A percentile compares a stretch with the other conserved stretches of the same genome.
Conservation (phyloP, 2,329 filamentous ascomycete genomes). For the Fusarium avenaceum region DNA sequence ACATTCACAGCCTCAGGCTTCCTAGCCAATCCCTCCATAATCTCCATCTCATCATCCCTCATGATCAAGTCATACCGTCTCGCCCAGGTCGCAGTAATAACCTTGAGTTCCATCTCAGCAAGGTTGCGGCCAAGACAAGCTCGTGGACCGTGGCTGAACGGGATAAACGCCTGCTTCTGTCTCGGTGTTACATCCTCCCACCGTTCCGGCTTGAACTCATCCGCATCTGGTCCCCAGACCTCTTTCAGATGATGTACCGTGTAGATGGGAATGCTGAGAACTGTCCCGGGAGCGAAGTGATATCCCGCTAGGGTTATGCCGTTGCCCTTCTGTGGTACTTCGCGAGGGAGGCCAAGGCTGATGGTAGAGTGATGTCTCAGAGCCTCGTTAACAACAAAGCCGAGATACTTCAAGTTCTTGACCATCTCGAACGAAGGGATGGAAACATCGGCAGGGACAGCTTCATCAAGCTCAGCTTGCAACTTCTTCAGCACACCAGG, state of each 20-base stretch:
- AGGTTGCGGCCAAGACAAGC: not conserved
- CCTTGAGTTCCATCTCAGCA: conserved; percentile 2
- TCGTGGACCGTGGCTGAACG: not conserved
- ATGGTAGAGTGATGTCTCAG: conserved; percentile 1
- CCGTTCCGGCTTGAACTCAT: conserved; percentile 2
- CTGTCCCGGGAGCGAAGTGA: conserved; percentile 1
- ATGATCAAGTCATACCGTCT: not conserved
- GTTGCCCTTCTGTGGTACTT: not conserved
- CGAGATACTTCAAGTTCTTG: conserved; percentile 6
- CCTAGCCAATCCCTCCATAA: conserved; percentile 1
- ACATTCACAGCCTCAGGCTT: conserved; percentile 5
- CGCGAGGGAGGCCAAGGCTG: conserved; percentile 5
- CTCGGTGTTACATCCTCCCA: conserved; percentile 2
- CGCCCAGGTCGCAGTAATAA: not conserved
- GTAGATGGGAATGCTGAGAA: conserved; percentile 10
- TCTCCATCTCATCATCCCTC: not conserved
- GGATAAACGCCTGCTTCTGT: conserved; percentile 10
- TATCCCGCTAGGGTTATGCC: not conserved
- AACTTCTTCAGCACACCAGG: not conserved
- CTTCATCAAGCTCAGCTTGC: not conserved
- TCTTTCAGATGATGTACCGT: not conserved
- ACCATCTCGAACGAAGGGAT: not conserved
- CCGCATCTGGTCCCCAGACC: conserved; percentile 3
- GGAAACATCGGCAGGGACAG: not conserved
- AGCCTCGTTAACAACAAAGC: conserved; percentile 5